Conservation (phyloP, 2,329 filamentous ascomycete genomes). For the Fusarium fujikuroi region DNA sequence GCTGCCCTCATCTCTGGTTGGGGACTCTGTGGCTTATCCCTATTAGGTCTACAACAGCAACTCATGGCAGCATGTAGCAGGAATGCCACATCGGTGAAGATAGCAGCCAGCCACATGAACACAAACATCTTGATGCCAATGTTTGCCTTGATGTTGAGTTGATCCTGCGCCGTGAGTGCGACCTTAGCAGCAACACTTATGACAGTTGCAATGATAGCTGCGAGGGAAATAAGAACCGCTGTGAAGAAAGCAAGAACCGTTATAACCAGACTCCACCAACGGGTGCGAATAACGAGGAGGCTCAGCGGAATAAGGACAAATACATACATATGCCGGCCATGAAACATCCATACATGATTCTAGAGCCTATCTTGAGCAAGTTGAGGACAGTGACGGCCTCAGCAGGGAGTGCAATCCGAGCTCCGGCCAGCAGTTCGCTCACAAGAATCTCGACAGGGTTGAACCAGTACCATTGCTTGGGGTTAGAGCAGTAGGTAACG, state of each 20-base stretch:
- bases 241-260: slow-evolving; percentile 74
- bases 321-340: slow-evolving; percentile 75
- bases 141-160: slow-evolving; percentile 79
- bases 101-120: slow-evolving; percentile 88
- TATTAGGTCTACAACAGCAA: slow-evolving; percentile 71
- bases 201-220: slow-evolving; percentile 79
- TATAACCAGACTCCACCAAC: slow-evolving; percentile 74
- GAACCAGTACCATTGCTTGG: slow-evolving; percentile 84
- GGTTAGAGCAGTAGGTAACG: slow-evolving; percentile 79
- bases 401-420: slow-evolving; percentile 82
- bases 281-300: slow-evolving; percentile 63
- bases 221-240: slow-evolving; percentile 74
- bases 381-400: slow-evolving; percentile 78
- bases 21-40: slow-evolving; percentile 19
- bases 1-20: slow-evolving; percentile 37
- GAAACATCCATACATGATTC: slow-evolving; percentile 92
- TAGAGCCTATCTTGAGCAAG: slow-evolving; percentile 78
- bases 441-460: slow-evolving; percentile 86
- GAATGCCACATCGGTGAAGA: slow-evolving; percentile 74
- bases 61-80: slow-evolving; percentile 79
- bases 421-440: slow-evolving; percentile 81
- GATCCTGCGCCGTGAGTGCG: slow-evolving; percentile 75
- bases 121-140: slow-evolving; percentile 81
- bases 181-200: slow-evolving; percentile 86
- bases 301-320: slow-evolving; percentile 78